phyloP scores from a whole-genome alignment of 345 rosid genomes.

The Luvunga scandens region DNA sequence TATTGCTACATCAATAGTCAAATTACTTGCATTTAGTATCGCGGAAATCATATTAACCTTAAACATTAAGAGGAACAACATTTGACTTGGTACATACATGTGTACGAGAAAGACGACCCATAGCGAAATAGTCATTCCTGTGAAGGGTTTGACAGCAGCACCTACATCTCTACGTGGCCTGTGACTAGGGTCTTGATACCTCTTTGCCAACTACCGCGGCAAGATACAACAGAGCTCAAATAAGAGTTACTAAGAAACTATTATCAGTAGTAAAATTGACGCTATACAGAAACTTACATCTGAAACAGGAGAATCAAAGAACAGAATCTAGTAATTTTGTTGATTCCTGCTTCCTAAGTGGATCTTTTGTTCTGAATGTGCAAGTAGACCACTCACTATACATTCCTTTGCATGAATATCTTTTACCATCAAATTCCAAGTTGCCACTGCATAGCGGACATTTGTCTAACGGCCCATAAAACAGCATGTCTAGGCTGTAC shows the following conservation, averaged over 20 bases:
- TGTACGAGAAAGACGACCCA: slow-evolving; percentile 64
- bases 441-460: slow-evolving; percentile 57
- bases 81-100: slow-evolving; percentile 38
- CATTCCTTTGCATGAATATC: slow-evolving; percentile 58
- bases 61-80: not conserved
- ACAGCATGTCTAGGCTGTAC: slow-evolving; percentile 63
- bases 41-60: not conserved
- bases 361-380: slow-evolving; percentile 50
- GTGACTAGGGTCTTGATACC: slow-evolving; percentile 49
- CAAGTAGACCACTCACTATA: slow-evolving; percentile 87
- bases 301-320: slow-evolving; percentile 41
- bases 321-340: slow-evolving; percentile 51
- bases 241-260: not conserved
- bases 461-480: slow-evolving; percentile 56
- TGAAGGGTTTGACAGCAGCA: slow-evolving; percentile 50
- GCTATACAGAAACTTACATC: slow-evolving; percentile 34
- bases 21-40: not conserved
- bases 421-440: slow-evolving; percentile 52
- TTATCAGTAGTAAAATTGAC: not conserved
- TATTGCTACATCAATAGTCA: slow-evolving; percentile 43
- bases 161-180: slow-evolving; percentile 44
- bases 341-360: slow-evolving; percentile 58
- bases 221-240: not conserved
- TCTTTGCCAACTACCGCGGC: slow-evolving; percentile 53
- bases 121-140: slow-evolving; percentile 61